phyloP scores from a whole-genome alignment of 1,284 basidiomycete genomes.

The Cutaneotrichosporon cutaneum region DNA sequence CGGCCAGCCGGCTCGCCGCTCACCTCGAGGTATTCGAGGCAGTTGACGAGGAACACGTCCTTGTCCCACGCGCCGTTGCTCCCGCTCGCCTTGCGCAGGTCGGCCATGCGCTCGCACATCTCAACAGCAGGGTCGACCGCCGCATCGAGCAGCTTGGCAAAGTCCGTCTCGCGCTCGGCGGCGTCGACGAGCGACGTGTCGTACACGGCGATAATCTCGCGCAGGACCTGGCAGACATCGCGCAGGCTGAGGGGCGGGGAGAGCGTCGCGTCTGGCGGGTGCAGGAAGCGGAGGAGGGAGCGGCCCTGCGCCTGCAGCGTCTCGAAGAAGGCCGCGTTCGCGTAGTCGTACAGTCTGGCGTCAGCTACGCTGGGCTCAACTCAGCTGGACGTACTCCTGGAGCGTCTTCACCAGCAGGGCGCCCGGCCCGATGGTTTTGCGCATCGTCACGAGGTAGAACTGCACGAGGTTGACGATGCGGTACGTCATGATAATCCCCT shows the following conservation, averaged over 20 bases:
- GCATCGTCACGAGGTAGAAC: conserved; percentile 91
- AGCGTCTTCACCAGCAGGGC: conserved; percentile 75
- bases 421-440: conserved; percentile 77
- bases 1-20: neutral
- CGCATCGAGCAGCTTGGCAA: conserved; percentile 70
- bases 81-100: conserved; percentile 55
- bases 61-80: conserved; percentile 66
- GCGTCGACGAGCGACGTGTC: conserved; percentile 68
- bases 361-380: neutral
- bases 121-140: conserved; percentile 79
- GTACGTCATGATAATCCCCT: conserved; percentile 86
- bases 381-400: conserved; percentile 64
- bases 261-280: conserved; percentile 71
- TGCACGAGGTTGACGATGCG: conserved; percentile 90
- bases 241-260: conserved; percentile 74
- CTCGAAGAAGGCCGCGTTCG: conserved; percentile 80
- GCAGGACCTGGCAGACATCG: conserved; percentile 75
- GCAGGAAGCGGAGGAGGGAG: conserved; percentile 66
- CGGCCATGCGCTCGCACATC: conserved; percentile 68
- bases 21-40: conserved; percentile 64
- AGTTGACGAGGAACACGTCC: conserved; percentile 79
- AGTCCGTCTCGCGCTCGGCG: conserved; percentile 56
- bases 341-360: conserved; percentile 71
- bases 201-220: conserved; percentile 84
- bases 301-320: conserved; percentile 78